phyloP scores from a whole-genome alignment of 2,329 filamentous ascomycete species.

The Pestalotiopsis sp. region DNA sequence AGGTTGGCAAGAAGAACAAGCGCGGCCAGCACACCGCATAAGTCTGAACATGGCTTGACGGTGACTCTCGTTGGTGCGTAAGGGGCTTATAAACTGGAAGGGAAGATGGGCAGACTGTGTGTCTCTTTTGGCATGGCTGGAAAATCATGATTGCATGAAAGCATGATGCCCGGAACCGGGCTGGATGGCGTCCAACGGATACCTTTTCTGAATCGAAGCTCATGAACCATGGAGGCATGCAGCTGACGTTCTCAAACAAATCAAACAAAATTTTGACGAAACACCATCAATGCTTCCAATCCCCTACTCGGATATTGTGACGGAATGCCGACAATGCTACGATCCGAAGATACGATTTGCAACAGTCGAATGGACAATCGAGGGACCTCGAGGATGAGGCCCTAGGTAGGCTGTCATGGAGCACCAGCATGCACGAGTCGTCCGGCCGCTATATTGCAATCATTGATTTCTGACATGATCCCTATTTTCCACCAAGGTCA shows the following conservation, averaged over 20 bases:
- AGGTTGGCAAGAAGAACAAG: constrained; percentile 58
- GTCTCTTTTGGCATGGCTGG: constrained; percentile 12
- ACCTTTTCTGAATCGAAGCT: constrained; percentile 49
- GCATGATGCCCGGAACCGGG: constrained; percentile 27
- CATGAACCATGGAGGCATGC: constrained; percentile 32
- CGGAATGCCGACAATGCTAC: background rate
- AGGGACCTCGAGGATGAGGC: background rate
- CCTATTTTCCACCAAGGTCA: no score
- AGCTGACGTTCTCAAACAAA: constrained; percentile 31
- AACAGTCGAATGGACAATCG: background rate
- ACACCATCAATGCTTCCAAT: background rate
- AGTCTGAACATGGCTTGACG: constrained; percentile 15
- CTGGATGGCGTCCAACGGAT: constrained; percentile 55
- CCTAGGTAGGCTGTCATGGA: background rate
- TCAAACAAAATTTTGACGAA: constrained; percentile 18
- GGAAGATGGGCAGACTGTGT: background rate
- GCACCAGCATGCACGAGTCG: background rate
- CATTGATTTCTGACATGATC: no score
- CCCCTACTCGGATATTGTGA: background rate
- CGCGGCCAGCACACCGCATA: constrained; percentile 44
- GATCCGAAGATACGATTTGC: background rate
- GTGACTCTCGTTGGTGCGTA: background rate
- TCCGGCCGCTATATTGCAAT: no score
- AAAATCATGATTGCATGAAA: constrained; percentile 18
- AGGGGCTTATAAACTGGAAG: background rate